phyloP scores from a whole-genome alignment of 192 early-diverging fungal genomes.

The Coemansia sp. region DNA sequence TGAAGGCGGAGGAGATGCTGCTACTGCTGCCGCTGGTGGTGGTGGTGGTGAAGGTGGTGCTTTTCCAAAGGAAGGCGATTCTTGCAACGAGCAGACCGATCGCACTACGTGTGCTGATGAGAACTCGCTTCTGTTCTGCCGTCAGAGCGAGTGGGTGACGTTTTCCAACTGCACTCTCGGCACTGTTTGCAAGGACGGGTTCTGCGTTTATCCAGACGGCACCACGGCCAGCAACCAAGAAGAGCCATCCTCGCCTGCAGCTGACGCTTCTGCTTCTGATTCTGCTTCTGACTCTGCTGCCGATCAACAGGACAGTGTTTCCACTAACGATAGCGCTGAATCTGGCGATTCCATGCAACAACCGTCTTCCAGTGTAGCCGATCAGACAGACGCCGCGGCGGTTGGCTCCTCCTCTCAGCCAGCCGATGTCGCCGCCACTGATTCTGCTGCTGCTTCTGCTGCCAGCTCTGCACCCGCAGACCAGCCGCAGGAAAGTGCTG shows the following conservation, averaged over 20 bases:
- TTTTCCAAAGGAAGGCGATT: constrained; percentile 11
- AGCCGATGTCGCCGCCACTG: background rate
- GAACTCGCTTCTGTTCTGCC: constrained; percentile 30
- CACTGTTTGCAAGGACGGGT: constrained; percentile 35
- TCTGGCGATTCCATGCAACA: background rate
- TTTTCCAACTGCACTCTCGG: constrained; percentile 32
- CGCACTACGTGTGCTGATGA: constrained; percentile 29
- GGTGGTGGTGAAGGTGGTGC: background rate
- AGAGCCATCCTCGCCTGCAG: background rate
- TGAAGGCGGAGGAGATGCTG: background rate
- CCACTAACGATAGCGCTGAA: background rate
- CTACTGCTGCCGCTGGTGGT: background rate
- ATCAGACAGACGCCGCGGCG: background rate
- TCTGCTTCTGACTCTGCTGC: background rate
- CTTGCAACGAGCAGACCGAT: constrained; percentile 19
- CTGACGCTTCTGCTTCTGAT: background rate
- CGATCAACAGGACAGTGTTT: background rate
- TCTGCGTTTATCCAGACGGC: constrained; percentile 19
- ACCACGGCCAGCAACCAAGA: background rate
- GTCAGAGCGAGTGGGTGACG: constrained; percentile 30
- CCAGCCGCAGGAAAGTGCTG: background rate
- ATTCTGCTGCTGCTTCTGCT: background rate
- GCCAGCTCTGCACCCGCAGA: background rate
- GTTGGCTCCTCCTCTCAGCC: background rate
- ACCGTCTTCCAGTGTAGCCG: background rate